Conservation (phyloP, 768 basidiomycete genomes). For the Phlebiopsis flavidoalba region DNA sequence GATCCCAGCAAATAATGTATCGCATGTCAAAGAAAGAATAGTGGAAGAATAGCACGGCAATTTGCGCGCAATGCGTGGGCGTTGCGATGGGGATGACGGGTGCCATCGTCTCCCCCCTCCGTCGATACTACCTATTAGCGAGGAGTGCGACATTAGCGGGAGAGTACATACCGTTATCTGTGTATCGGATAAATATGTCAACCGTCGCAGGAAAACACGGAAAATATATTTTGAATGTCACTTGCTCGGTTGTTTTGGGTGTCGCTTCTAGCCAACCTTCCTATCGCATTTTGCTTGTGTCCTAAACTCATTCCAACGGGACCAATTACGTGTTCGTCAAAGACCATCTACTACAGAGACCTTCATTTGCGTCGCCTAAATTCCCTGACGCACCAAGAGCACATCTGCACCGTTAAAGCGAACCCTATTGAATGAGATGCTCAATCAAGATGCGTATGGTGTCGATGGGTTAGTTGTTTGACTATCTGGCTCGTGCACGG, state of each 20-base stretch:
- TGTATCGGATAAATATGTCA: not conserved
- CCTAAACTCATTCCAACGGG: no score
- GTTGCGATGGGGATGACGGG: slow-evolving; percentile 9
- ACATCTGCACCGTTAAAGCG: slow-evolving; percentile 33
- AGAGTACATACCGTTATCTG: slow-evolving; percentile 46
- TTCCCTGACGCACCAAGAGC: no score
- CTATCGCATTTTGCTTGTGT: no score
- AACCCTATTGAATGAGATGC: not conserved
- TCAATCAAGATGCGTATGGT: not conserved
- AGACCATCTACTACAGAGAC: no score
- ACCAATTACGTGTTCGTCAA: no score
- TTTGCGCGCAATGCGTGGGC: slow-evolving; percentile 30
- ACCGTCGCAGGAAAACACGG: slow-evolving; percentile 13
- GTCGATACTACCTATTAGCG: slow-evolving; percentile 46
- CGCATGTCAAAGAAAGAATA: slow-evolving; percentile 34
- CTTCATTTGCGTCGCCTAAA: no score
- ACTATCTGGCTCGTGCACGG: slow-evolving; percentile 24
- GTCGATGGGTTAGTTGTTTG: not conserved
- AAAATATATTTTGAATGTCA: no score
- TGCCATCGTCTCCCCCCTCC: not conserved
- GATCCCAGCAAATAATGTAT: slow-evolving; percentile 39
- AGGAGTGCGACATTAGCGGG: slow-evolving; percentile 57
- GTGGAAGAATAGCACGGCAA: slow-evolving; percentile 42
- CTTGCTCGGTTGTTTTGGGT: no score
- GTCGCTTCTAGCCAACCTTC: no score